These are phyloP conservation scores for Zygosaccharomyces kombuchaensis DNA, from an alignment of 805 yeast genomes.

Conservation along the genomic window DNA sequence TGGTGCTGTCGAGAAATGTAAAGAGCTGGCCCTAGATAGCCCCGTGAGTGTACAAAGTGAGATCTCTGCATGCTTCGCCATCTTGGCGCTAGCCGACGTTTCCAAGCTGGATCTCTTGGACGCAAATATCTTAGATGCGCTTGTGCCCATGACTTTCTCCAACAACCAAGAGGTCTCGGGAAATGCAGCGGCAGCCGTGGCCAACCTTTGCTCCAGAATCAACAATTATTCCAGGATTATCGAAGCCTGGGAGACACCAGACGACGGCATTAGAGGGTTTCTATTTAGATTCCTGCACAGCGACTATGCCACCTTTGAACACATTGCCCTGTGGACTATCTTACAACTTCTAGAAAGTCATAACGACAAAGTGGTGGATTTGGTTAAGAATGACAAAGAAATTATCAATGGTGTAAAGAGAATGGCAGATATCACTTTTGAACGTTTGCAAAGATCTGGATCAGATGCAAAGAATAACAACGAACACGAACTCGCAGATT, in stretches of 20 bases:
- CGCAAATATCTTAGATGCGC: constrained; percentile 78
- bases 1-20: constrained; percentile 92
- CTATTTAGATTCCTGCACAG: constrained; percentile 73
- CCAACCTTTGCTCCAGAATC: constrained; percentile 89
- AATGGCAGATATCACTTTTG: constrained; percentile 37
- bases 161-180: constrained; percentile 94
- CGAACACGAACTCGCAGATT: constrained; percentile 23
- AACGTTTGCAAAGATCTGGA: constrained; percentile 30
- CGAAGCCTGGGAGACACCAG: constrained; percentile 71
- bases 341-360: constrained; percentile 88
- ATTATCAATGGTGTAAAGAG: constrained; percentile 53
- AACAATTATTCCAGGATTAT: constrained; percentile 76
- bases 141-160: constrained; percentile 86
- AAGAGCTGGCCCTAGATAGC: constrained; percentile 74
- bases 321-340: constrained; percentile 95
- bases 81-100: constrained; percentile 92
- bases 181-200: constrained; percentile 96
- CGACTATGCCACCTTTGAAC: constrained; percentile 92
- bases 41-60: constrained; percentile 95
- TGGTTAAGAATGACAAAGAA: constrained; percentile 52
- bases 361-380: constrained; percentile 52
- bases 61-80: constrained; percentile 95
- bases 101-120: constrained; percentile 79
- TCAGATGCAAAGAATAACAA: constrained; percentile 18
- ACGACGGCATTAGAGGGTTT: constrained; percentile 83